Evolutionary conservation across 495 filamentous ascomycete species (phyloP), one percentile per base, ranked within the genome.

Genomic region (Xylaria sp.): DNA sequence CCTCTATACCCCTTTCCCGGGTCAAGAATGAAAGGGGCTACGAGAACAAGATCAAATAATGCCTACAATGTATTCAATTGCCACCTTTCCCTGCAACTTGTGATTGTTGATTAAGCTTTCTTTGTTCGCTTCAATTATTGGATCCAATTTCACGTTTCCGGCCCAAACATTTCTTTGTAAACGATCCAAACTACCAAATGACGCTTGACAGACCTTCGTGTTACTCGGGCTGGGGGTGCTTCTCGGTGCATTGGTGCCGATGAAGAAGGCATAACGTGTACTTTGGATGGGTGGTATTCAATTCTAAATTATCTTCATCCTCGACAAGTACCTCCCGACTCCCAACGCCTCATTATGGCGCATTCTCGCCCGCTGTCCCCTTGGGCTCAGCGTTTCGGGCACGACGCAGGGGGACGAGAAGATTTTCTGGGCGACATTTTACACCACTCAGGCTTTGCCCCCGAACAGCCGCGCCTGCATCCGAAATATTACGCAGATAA

Each of bases 311-410:
- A 21, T 21, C 57, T 21, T 7, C 31, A 21, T 50, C 52, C 14
- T 61, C 62, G 3, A 2, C 26, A 24, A 37, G 17, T 9, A n/a
- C 33, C 31, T 37, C 19, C 57, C 57, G 19, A 37, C 33, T 33
- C 17, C 31, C 19, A 7, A 15, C 12, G 31, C 21, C 33, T 61
- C 59, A 37, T 12, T 7, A 65, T 46, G 44, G 24, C 52, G 31
- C 1, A 17, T 14, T 1, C 26, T 7, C 2, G 43, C n/a, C 67
- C 67, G 5, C 21, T 61, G 41, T 48, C 55, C 41, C 67, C 67
- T n/a, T 69, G 67, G 67, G 67, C 67, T 2, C 29, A 69, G 33
- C 55, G 67, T 7, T 69, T 48, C 11, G 12, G 26, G 1, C 35
- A 69, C 24, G 59, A 33, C 43, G 3, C 1, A 7, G 19, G 15